phyloP scores from a whole-genome alignment of 2,329 filamentous ascomycete genomes.

The Colletotrichum endophyticum region DNA sequence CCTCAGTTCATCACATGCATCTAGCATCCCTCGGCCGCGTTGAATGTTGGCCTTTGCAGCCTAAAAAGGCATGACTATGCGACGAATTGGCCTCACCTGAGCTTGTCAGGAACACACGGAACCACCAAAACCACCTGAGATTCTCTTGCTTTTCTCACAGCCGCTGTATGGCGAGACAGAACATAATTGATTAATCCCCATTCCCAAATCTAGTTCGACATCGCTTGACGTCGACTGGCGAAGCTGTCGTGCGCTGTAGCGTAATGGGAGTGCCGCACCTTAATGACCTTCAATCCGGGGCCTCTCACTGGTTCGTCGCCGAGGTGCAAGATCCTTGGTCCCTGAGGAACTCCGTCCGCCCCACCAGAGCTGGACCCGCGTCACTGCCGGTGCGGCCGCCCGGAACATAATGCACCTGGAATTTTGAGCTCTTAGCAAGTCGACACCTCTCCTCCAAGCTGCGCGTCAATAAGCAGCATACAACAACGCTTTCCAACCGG shows the following conservation, averaged over 20 bases:
- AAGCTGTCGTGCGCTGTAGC: background rate
- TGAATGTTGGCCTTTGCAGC: background rate
- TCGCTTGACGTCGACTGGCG: background rate
- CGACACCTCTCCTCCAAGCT: background rate
- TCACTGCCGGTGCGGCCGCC: background rate
- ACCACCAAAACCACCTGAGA: background rate
- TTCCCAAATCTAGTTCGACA: background rate
- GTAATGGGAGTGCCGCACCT: background rate
- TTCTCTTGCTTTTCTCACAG: background rate
- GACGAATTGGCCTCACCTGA: background rate
- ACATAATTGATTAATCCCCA: background rate
- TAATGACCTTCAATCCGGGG: background rate
- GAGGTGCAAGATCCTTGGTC: slow-evolving; percentile 7
- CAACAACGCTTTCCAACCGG: slow-evolving; percentile 1
- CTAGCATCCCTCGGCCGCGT: background rate
- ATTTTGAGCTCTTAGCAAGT: slow-evolving; percentile 16
- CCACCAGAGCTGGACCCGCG: slow-evolving; percentile 15
- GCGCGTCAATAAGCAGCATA: background rate
- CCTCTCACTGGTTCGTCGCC: background rate
- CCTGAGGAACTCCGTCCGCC: background rate
- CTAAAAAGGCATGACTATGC: background rate
- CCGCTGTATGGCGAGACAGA: background rate
- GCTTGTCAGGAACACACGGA: background rate
- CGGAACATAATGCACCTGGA: background rate
- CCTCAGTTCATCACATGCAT: background rate